Evolutionary conservation across 352 stramenopile genomes (phyloP), one percentile per base, ranked within the genome.

Genomic region (Globisporangium mamillatum): DNA sequence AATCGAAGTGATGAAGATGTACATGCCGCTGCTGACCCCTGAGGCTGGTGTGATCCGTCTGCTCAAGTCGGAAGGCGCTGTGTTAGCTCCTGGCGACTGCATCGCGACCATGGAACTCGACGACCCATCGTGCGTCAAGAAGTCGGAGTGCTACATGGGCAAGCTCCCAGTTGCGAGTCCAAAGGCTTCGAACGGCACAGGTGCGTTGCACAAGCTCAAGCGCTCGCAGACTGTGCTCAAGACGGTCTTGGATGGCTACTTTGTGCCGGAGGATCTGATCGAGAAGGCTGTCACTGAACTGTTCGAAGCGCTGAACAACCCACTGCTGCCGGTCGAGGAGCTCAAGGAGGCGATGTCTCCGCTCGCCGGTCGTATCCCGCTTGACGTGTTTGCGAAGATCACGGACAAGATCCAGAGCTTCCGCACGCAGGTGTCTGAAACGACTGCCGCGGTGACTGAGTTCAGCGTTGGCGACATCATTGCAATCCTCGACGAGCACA

Each of bases 1-100:
- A 71, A 92, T 96, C 18, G 89, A 96, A 69, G 98, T 99, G n/a
- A 99, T 99, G 98, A 99, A 99, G 87, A 99, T 99, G 98, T 99
- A 99, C 86, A 99, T 99, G 97, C 98, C 97, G 25, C 85, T 99
- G 48, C 92, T 98, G 67, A 98, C 98, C 0, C 96, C 96, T 27
- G 98, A 99, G 80, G 86, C 84, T 44, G 98, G 98, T 83, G 79
- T 98, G 5, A 97, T 99, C 61, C 90, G 89, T 12, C 95, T 99
- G 77, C 82, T 96, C 41, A 96, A 97, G 76, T 98, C 98, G 2
- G 97, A 99, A 77, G 98, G 98, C 38, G 95, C 96, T 6, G 88
- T 98, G 60, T 72, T 99, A 1, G 86, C 94, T 9, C 86, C 97
- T 29, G 98, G 98, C 61, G 97, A 99, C 80, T 89, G 98, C 64